Base-by-base conservation (phyloP, 1,139 yeast genomes). In the Pichia sp. region DNA sequence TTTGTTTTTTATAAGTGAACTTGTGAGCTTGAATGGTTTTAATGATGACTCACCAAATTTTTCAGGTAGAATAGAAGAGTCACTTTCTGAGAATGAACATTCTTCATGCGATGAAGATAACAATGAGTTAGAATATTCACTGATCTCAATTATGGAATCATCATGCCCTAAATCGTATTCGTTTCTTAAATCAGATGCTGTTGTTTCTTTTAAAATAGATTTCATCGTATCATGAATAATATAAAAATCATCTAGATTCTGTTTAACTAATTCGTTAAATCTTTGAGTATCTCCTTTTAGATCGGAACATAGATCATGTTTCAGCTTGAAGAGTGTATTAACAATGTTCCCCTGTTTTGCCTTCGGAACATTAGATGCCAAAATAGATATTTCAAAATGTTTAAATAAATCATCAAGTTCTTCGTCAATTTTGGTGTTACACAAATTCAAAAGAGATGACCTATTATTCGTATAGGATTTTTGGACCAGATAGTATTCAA, bases 171-270 rank as follows among this genome's bases (percentile, higher is more conserved):
- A 5, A 9, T 3, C 8, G 11, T 23, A 4, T 22, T n/a, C 12
- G 16, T 30, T 23, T 5, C 16, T 7, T 22, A 30, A 10, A n/a
- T 6, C n/a, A n/a, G n/a, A n/a, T n/a, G n/a, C 20, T 3, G 33
- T 11, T 4, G 40, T 11, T 34, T 44, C 46, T 30, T 30, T 37
- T 30, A 29, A 45, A 33, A 41, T 42, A 9, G 56, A 48, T 27
- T 55, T 55, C 43, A 57, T 46, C 1, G 61, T 49, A 30, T 55
- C 55, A 40, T 56, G 57, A 16, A 59, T 55, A 12, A 55, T 37
- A 29, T 53, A 47, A 39, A 60, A 60, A 28, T 59, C 61, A 16
- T 57, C 51, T 11, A 60, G 33, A 35, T 58, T 59, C 30, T 58
- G 55, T 12, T 42, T 49, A 30, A 59, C 57, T 6, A 53, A 35